Percentiles rank a stretch among this genome's conserved stretches.
Conservation (phyloP, 331 rosid genomes). For the Quercus lobata region DNA sequence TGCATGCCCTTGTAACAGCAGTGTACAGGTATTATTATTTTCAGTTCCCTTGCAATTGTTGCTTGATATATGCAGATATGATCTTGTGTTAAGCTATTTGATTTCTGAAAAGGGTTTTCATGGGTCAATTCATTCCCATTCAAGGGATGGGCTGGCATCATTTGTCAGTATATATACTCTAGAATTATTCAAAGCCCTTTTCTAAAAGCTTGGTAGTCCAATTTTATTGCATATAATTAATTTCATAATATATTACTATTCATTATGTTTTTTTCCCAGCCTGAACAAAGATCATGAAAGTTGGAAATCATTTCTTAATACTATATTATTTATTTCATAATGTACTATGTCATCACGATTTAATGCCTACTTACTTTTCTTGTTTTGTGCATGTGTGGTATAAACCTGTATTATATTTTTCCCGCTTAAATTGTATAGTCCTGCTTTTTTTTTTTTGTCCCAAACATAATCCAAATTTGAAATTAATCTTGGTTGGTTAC, state of each 20-base stretch:
- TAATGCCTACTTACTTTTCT: no score
- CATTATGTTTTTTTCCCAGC: neutral
- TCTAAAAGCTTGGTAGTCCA: neutral
- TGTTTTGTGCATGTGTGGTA: no score
- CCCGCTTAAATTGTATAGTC: no score
- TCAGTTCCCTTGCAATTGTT: neutral
- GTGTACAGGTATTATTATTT: conserved; percentile 72
- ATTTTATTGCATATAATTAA: neutral
- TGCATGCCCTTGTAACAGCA: conserved; percentile 66
- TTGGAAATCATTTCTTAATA: neutral
- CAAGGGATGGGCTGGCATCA: neutral
- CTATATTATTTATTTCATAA: no score
- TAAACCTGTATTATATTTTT: no score
- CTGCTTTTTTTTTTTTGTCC: neutral
- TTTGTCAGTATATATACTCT: neutral
- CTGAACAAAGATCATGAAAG: neutral
- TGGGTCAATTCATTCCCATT: neutral
- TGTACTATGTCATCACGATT: no score
- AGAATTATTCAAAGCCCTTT: neutral
- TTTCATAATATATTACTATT: neutral
- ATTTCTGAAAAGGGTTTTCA: neutral
- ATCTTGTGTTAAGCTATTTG: neutral
- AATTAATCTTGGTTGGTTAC: neutral
- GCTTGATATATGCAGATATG: conserved; percentile 7
- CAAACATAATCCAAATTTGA: neutral